Evolutionary conservation across 805 yeast genomes (phyloP).

Genomic region (Saccharomycopsis amapae): DNA sequence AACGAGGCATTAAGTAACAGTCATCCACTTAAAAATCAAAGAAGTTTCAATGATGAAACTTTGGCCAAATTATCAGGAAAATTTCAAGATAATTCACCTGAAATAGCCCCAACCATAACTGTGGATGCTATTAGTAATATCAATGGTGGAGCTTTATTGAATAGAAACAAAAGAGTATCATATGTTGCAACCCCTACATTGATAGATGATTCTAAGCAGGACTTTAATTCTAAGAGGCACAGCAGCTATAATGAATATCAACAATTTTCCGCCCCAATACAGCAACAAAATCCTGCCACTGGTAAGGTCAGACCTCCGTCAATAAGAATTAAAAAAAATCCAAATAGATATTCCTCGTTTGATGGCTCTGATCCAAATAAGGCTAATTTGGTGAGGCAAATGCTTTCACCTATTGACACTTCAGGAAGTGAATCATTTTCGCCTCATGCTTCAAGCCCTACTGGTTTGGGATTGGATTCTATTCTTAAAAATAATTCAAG

Average conservation of each 20-base stretch:
- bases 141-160: neutral
- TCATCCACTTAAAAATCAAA: conserved; percentile 1
- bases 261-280: neutral
- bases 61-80: conserved; percentile 17
- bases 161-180: neutral
- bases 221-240: neutral
- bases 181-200: neutral
- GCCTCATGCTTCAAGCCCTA: conserved; percentile 11
- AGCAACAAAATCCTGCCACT: neutral
- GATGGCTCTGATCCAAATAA: conserved; percentile 17
- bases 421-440: conserved; percentile 14
- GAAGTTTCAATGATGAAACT: conserved; percentile 19
- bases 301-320: conserved; percentile 1
- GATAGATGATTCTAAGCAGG: neutral
- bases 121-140: neutral
- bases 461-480: conserved; percentile 8
- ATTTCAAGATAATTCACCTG: no score
- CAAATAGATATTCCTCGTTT: conserved; percentile 15
- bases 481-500: neutral
- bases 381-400: conserved; percentile 4
- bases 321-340: neutral
- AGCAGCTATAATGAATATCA: conserved; percentile 3
- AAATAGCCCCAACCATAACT: no score
- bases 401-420: conserved; percentile 14
- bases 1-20: neutral